phyloP scores from a whole-genome alignment of 2,329 filamentous ascomycete species.

The Dothiorella sarmentorum region DNA sequence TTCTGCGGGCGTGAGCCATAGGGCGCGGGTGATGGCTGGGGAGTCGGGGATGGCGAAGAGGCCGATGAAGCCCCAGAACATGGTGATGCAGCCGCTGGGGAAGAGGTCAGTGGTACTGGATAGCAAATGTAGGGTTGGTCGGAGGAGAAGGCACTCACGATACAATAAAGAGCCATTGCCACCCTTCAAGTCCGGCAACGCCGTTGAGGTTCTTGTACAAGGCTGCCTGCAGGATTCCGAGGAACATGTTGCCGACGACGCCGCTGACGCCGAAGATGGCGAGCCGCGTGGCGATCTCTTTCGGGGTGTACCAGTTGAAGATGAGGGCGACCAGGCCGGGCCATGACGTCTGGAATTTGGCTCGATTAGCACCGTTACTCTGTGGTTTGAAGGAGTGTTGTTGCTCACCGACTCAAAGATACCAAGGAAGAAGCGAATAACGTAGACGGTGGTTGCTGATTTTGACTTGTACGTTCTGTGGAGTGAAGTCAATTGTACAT shows the following conservation, averaged over 20 bases:
- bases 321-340: constrained; percentile 39
- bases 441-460: constrained; percentile 17
- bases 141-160: not conserved
- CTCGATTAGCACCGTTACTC: not conserved
- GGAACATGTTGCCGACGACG: constrained; percentile 34
- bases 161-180: constrained; percentile 34
- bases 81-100: constrained; percentile 18
- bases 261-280: constrained; percentile 33
- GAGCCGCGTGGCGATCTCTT: constrained; percentile 31
- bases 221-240: constrained; percentile 33
- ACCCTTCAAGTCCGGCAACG: constrained; percentile 24
- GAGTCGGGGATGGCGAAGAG: constrained; percentile 19
- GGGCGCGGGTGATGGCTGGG: constrained; percentile 19
- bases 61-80: constrained; percentile 19
- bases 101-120: too few species aligned
- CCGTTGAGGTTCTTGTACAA: constrained; percentile 33
- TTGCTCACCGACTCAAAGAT: constrained; percentile 26
- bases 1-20: constrained; percentile 18
- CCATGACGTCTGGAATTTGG: constrained; percentile 22
- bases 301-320: constrained; percentile 44
- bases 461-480: not conserved
- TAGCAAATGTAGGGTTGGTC: not conserved
- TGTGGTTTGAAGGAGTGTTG: not conserved
- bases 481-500: not conserved
- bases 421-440: constrained; percentile 39